A percentile compares a stretch with the other conserved stretches of the same genome.
Conservation (phyloP, 2,329 filamentous ascomycete genomes). For the Penicillium sp. region DNA sequence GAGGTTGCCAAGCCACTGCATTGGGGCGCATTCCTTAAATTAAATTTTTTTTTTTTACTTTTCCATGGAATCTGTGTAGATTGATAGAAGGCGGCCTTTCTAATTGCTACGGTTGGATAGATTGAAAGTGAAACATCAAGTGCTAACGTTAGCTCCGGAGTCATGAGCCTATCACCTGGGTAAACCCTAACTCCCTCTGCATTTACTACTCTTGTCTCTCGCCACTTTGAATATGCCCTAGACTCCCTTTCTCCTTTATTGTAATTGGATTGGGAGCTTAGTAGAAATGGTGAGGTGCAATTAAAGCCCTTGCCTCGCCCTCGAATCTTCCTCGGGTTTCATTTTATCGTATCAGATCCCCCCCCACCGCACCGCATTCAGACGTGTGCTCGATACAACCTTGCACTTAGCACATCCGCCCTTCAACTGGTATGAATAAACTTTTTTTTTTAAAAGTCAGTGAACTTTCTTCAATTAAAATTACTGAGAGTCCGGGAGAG, state of each 20-base stretch:
- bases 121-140: no score
- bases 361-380: conserved; percentile 4
- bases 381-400: conserved; percentile 5
- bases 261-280: neutral
- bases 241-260: neutral
- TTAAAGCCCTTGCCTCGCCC: conserved; percentile 11
- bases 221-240: no score
- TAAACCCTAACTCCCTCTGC: no score
- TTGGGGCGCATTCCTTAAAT: conserved; percentile 5
- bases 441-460: neutral
- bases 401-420: conserved; percentile 2
- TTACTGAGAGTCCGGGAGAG: neutral
- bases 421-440: neutral
- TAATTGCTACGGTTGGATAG: no score
- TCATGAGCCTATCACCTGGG: no score
- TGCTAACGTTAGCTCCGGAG: no score
- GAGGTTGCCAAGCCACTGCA: conserved; percentile 12
- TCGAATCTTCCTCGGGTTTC: conserved; percentile 1
- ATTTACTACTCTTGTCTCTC: no score
- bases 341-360: neutral
- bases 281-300: conserved; percentile 2
- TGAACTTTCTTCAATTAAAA: neutral
- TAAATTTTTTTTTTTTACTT: no score
- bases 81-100: neutral
- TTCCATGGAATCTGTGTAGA: conserved; percentile 5